Conservation (phyloP, 2,329 filamentous ascomycete species). For the Sarocladium strictum region DNA sequence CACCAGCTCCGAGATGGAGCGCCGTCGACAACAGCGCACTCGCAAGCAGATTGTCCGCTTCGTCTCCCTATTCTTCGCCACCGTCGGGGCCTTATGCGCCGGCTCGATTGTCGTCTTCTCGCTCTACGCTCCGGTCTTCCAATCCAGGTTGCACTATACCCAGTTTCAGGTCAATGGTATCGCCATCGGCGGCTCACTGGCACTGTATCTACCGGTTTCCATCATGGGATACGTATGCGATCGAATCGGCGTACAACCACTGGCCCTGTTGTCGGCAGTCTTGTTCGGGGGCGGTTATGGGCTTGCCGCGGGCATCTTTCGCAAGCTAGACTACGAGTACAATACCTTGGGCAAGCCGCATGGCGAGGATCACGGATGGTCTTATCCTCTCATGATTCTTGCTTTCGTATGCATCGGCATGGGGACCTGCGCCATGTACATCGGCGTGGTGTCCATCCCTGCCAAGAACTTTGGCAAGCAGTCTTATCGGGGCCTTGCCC, state of each 20-base stretch:
- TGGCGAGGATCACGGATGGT: constrained; percentile 38
- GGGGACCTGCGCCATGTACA: constrained; percentile 83
- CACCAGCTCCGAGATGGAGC: not conserved
- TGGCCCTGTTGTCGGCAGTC: constrained; percentile 65
- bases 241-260: constrained; percentile 71
- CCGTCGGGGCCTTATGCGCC: constrained; percentile 64
- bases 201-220: constrained; percentile 88
- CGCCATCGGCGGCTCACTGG: constrained; percentile 78
- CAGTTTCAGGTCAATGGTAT: constrained; percentile 91
- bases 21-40: constrained; percentile 13
- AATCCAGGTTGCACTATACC: constrained; percentile 77
- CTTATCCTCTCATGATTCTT: constrained; percentile 76
- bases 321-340: constrained; percentile 42
- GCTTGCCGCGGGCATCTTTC: constrained; percentile 74
- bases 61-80: constrained; percentile 48
- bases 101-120: constrained; percentile 92
- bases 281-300: constrained; percentile 80
- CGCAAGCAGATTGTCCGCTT: constrained; percentile 30
- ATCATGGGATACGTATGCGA: constrained; percentile 89
- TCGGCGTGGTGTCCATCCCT: constrained; percentile 86
- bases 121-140: constrained; percentile 86
- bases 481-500: constrained; percentile 78
- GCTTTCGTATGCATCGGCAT: constrained; percentile 79
- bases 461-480: constrained; percentile 97
- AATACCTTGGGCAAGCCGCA: constrained; percentile 26